A percentile compares a stretch with the other conserved stretches of the same genome.
Evolutionary conservation across 495 filamentous ascomycete genomes (phyloP).

Genomic region (Neurospora sp.): DNA sequence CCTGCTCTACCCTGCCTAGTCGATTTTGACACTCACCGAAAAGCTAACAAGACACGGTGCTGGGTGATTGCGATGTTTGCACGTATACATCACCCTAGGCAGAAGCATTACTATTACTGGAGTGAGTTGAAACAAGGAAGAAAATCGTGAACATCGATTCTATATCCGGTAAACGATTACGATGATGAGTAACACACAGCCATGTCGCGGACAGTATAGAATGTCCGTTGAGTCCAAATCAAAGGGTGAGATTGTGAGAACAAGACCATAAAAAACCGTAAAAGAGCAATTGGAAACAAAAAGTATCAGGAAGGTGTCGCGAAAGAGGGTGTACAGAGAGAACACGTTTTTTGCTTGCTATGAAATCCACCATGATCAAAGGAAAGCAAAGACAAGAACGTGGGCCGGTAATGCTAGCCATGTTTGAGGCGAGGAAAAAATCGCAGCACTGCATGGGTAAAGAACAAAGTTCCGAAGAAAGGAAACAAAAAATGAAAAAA

Average conservation of each 20-base stretch:
- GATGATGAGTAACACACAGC: background rate
- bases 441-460: no score
- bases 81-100: background rate
- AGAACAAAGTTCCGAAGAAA: background rate
- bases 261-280: no score
- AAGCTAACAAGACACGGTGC: background rate
- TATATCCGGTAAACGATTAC: background rate
- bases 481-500: background rate
- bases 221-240: background rate
- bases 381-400: background rate
- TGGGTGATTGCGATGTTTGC: background rate
- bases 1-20: background rate
- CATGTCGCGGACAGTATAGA: background rate
- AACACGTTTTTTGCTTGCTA: background rate
- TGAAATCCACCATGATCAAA: background rate
- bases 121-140: background rate
- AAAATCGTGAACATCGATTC: background rate
- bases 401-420: no score
- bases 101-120: background rate
- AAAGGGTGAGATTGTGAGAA: no score
- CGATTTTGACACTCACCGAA: background rate
- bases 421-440: no score
- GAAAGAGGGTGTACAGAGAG: background rate
- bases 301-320: background rate
- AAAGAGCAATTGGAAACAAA: background rate